phyloP scores from a whole-genome alignment of 2,329 filamentous ascomycete species.

The Ilyonectria destructans region DNA sequence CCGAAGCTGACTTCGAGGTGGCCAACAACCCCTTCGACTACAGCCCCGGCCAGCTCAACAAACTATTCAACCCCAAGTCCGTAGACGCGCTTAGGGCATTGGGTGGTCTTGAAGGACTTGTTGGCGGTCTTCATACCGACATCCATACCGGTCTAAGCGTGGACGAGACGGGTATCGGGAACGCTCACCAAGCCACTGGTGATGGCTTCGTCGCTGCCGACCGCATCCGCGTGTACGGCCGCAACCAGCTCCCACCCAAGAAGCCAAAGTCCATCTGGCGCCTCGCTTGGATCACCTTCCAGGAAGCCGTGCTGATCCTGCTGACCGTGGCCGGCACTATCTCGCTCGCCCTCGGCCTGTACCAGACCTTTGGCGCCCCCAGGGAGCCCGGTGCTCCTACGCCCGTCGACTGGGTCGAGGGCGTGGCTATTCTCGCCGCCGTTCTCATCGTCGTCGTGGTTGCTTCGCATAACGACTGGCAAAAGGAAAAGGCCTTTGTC shows the following conservation, averaged over 20 bases:
- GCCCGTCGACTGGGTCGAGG: slow-evolving; percentile 76
- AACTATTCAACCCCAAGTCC: slow-evolving; percentile 83
- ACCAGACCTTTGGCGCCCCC: slow-evolving; percentile 71
- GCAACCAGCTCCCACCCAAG: slow-evolving; percentile 31
- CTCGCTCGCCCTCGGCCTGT: slow-evolving; percentile 77
- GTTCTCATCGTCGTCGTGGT: slow-evolving; percentile 76
- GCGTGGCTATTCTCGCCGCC: slow-evolving; percentile 75
- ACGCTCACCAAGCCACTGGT: slow-evolving; percentile 46
- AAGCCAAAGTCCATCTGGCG: slow-evolving; percentile 29
- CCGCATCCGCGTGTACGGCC: slow-evolving; percentile 13
- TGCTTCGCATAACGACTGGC: slow-evolving; percentile 77
- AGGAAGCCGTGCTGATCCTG: slow-evolving; percentile 71
- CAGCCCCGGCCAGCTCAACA: slow-evolving; percentile 67
- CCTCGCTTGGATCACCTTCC: slow-evolving; percentile 31
- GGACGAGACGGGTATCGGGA: slow-evolving; percentile 67
- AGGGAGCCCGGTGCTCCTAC: slow-evolving; percentile 55
- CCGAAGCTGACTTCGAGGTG: slow-evolving; percentile 9
- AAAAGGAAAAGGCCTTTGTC: slow-evolving; percentile 76
- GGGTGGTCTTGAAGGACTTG: slow-evolving; percentile 79
- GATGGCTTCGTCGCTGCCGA: slow-evolving; percentile 7
- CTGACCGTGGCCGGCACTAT: slow-evolving; percentile 76
- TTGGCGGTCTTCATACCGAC: slow-evolving; percentile 79
- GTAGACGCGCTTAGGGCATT: slow-evolving; percentile 79
- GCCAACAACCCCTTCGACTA: slow-evolving; percentile 15
- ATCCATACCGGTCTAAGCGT: slow-evolving; percentile 73